Conservation (phyloP, 768 basidiomycete species). For the Nevesoporus exiguus region DNA sequence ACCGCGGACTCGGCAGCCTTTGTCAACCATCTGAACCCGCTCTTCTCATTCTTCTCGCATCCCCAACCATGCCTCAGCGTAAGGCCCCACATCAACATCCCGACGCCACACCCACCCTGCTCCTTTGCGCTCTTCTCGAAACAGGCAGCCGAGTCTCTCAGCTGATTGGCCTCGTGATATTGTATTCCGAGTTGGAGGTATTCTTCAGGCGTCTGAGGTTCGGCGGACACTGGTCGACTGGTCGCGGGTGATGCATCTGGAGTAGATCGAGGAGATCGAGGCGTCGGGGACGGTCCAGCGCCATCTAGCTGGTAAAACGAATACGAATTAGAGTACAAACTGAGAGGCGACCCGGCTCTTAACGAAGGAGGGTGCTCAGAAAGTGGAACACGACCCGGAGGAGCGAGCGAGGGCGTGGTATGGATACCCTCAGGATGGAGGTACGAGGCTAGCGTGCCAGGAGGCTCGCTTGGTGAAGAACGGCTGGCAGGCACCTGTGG, state of each 20-base stretch:
- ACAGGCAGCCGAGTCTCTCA: conserved; percentile 63
- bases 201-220: conserved; percentile 51
- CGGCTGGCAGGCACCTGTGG: not conserved
- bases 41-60: conserved; percentile 70
- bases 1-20: conserved; percentile 81
- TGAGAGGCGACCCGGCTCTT: conserved; percentile 37
- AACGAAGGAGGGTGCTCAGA: conserved; percentile 35
- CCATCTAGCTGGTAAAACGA: conserved; percentile 63
- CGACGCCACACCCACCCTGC: conserved; percentile 78
- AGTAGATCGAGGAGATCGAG: conserved; percentile 14
- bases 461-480: not conserved
- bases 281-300: conserved; percentile 42
- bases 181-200: conserved; percentile 74
- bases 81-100: conserved; percentile 92
- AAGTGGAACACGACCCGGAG: conserved; percentile 15
- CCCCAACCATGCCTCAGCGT: conserved; percentile 89
- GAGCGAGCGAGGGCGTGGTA: conserved; percentile 14
- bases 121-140: conserved; percentile 76
- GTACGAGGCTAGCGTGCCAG: not conserved
- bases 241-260: conserved; percentile 14
- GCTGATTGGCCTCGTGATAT: conserved; percentile 70
- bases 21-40: conserved; percentile 79
- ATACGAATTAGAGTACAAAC: conserved; percentile 55
- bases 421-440: conserved; percentile 18
- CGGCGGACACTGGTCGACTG: conserved; percentile 17